Evolutionary conservation across 1,284 basidiomycete species (phyloP), one percentile per base, ranked within the genome.

Genomic region (Ganoderma lucidum): DNA sequence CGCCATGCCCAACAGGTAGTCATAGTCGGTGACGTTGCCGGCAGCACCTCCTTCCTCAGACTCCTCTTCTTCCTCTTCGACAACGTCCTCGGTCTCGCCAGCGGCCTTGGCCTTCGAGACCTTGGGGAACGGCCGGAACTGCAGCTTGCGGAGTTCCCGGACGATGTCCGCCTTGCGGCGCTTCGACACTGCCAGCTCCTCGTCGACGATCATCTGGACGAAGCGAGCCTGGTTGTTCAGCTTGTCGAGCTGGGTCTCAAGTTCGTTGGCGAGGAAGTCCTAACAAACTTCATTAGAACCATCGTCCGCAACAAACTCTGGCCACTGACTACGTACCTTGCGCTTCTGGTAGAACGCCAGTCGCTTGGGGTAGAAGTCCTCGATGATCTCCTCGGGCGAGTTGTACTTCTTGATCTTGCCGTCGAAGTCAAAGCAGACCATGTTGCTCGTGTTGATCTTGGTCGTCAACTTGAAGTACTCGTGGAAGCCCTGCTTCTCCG

Each of bases 341-440:
- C 96, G 93, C 76, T 96, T 94, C 81, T 96, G 95, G 78, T 98
- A 99, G 82, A 90, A 97, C 65, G 94, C 91, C 70, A 99, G 83
- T 28, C 98, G 91, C 72, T 93, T 84, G 56, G 95, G 93, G 80
- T 95, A 99, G 80, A 98, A 99, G 64, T 98, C 97, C 71, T 95
- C 91, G 63, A 99, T 81, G 70, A 99, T 96, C 77, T 97, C 94
- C 78, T 99, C 97, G 0, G 98, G 91, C 2, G 92, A 88, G 28
- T 88, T 83, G 81, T 99, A 99, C 83, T 93, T 98, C 83, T 93
- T 96, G 83, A 99, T 98, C 85, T 98, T 98, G 77, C 96, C 93
- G 39, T 97, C 93, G 73, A 95, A 89, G 81, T 99, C 97, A 81
- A 99, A 99, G 81, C 96, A 96, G 10, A 99, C 98, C 98, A 99